Evolutionary conservation across 169 alveolate species (phyloP), one percentile per base, ranked within the genome.

Genomic region (Plasmodium blacklocki): DNA sequence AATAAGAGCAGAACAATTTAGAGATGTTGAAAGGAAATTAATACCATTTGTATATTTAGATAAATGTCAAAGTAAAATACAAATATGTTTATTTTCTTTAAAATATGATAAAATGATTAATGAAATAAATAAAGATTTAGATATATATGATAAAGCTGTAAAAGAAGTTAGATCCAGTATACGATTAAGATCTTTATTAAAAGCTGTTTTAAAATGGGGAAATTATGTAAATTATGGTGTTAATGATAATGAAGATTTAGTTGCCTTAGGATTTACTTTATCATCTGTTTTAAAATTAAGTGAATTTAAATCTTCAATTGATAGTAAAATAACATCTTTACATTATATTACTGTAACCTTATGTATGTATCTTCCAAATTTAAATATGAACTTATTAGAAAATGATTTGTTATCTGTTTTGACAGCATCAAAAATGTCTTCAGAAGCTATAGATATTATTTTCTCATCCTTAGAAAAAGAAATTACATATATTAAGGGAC

Each of bases 181-280:
- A 58, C 66, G 88, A 29, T 78, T 94, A 59, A 94, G 96, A 63
- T 86, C 92, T 19, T 54, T 94, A 18, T 68, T 94, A 74, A 88
- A 89, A 15, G 95, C 92, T 3, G 93, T 94, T 12, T 76, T 94
- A 59, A 94, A 93, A 89, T 94, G 93, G 87, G 96, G 96, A 18
- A 94, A 94, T 88, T 94, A 91, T 75, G 95, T 94, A 26, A 94
- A 94, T 74, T 93, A 93, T 88, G 96, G 96, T 19, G 87, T 89
- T 59, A 88, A 74, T 67, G 88, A 83, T 2, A 88, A 83, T 72
- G 85, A 83, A 23, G 92, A 80, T 71, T 73, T 72, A 23, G 91
- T 88, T 63, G 92, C 93, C 4, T 54, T 75, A 67, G 96, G 96
- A 1, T 94, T 94, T 73, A 93, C 95, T 32, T 86, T 94, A 18